These are phyloP conservation scores for Coniochaeta sp. DNA, from an alignment of 2,329 filamentous ascomycete species.

Conservation along the genomic window DNA sequence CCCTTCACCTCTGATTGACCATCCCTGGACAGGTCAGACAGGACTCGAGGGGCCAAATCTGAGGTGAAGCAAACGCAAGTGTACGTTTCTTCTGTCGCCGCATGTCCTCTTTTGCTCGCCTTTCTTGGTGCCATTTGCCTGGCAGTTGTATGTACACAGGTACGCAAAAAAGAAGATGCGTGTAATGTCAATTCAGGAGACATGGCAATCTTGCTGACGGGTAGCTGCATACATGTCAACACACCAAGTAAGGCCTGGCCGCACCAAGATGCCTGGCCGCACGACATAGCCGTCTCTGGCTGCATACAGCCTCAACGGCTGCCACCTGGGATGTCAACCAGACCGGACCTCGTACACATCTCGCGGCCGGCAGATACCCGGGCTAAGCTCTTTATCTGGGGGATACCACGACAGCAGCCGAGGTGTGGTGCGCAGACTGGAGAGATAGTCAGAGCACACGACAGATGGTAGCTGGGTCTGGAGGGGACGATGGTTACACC, in stretches of 20 bases:
- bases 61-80: neutral
- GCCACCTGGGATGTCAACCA: neutral
- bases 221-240: neutral
- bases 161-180: neutral
- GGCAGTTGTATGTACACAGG: too few species aligned
- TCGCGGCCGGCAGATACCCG: slow-evolving; percentile 3
- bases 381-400: neutral
- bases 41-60: neutral
- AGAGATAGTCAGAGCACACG: neutral
- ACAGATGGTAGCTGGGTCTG: neutral
- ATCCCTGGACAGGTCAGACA: too few species aligned
- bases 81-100: too few species aligned
- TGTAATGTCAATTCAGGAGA: slow-evolving; percentile 2
- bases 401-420: neutral
- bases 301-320: slow-evolving; percentile 4
- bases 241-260: neutral
- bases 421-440: neutral
- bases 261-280: too few species aligned
- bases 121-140: neutral
- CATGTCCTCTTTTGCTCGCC: neutral
- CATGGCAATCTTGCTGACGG: slow-evolving; percentile 1
- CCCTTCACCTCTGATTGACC: too few species aligned
- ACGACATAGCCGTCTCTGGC: neutral
- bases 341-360: slow-evolving; percentile 1
- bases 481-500: neutral